Percentiles rank a stretch among this genome's conserved stretches.
These are phyloP conservation scores for Lachancea lanzarotensis DNA, from an alignment of 805 yeast species.

Conservation along the genomic window DNA sequence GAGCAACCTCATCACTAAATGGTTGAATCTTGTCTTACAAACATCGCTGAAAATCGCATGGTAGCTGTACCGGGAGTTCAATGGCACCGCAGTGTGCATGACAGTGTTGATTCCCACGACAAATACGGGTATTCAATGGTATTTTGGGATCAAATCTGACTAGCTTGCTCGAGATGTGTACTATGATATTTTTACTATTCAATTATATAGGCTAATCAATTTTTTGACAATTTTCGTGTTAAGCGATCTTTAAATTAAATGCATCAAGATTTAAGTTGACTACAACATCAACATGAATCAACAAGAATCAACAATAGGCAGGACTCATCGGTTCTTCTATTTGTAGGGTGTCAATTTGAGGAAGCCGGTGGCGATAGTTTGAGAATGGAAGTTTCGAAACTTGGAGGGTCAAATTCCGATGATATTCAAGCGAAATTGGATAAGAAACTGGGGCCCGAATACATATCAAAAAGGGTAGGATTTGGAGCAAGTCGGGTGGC, in stretches of 20 bases:
- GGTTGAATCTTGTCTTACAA: constrained; percentile 37
- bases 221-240: neutral
- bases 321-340: no score
- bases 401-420: constrained; percentile 13
- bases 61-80: constrained; percentile 29
- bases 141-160: no score
- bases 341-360: no score
- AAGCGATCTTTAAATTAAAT: neutral
- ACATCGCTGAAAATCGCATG: constrained; percentile 37
- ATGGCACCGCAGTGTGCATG: neutral
- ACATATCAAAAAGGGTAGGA: constrained; percentile 67
- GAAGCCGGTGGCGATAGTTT: neutral
- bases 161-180: neutral
- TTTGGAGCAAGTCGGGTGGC: constrained; percentile 65
- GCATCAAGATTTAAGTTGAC: neutral
- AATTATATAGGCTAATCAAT: neutral
- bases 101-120: neutral
- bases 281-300: neutral
- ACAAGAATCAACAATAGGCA: neutral
- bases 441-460: constrained; percentile 65
- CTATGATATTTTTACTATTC: neutral
- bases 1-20: constrained; percentile 33
- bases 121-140: neutral
- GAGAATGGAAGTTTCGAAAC: constrained; percentile 24
- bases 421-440: constrained; percentile 37